Evolutionary conservation across 177 flowering plant species (phyloP), one percentile per base, ranked within the genome.

Genomic region (Vitis hybrid): DNA sequence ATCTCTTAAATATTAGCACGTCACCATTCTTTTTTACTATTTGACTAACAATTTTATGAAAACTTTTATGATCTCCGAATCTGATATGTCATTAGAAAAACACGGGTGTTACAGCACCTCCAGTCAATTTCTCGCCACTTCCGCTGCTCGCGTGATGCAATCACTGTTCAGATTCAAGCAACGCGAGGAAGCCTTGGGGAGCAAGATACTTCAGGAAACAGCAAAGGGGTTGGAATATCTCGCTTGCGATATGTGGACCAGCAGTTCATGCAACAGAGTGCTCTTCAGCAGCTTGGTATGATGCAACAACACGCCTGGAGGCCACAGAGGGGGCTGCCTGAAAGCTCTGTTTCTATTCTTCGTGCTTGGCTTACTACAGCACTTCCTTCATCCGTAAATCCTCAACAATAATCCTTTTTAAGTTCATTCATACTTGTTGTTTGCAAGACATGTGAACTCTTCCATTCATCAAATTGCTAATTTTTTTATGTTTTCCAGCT

Each of bases 321-420:
- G 78, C 97, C 98, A 56, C 98, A 94, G 69, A 83, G 98, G 62
- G 98, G 98, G 11, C 77, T 94, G 46, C 98, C 98, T 27, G 98
- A 94, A 74, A 87, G 82, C 76, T 90, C 98, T 49, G 98, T 90
- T 70, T 82, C 94, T 7, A 74, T 90, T 69, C 91, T 93, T 48
- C 90, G 98, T 56, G 98, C 98, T 74, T 93, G 98, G 98, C 84
- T 24, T 93, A 63, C 90, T 93, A 66, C 97, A 93, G 84, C 98
- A 93, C 75, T 93, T 93, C 74, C 97, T 94, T 74, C 98, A 94
- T 73, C 98, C 98, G 98, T 94, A 87, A 83, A 70, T 51, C 65
- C 56, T 64, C 40, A 1, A 58, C 60, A 49, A 1, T 11, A 11
- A 14, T 24, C 15, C 15, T 32, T 35, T 58, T 51, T 19, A 3